These are phyloP conservation scores for Candida nanaspora DNA, from an alignment of 805 yeast species.

Conservation along the genomic window DNA sequence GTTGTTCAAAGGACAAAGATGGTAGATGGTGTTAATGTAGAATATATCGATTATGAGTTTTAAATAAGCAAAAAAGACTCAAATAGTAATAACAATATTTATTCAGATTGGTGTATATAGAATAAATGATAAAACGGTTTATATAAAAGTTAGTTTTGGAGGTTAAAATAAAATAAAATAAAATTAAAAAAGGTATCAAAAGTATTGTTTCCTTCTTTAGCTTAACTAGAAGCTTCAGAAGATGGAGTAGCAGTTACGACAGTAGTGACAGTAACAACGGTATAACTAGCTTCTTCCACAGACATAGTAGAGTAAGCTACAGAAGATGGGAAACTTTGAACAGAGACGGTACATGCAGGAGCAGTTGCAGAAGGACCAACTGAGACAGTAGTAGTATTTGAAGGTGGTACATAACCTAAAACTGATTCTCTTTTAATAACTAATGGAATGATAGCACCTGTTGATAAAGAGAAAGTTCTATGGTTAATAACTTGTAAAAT, in stretches of 20 bases:
- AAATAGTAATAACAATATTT: too few relatives aligned
- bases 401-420: slow-evolving; percentile 6
- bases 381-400: slow-evolving; percentile 1
- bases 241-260: not conserved
- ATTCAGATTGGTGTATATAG: too few relatives aligned
- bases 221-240: not conserved
- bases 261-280: slow-evolving; percentile 1
- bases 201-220: too few relatives aligned
- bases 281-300: not conserved
- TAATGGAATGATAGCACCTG: slow-evolving; percentile 54
- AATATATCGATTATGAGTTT: slow-evolving; percentile 38
- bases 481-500: slow-evolving; percentile 41
- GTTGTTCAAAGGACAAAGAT: slow-evolving; percentile 36
- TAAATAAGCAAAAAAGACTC: not conserved
- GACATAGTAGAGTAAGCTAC: slow-evolving; percentile 1
- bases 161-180: too few relatives aligned
- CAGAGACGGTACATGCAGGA: slow-evolving; percentile 3
- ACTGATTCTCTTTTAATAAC: slow-evolving; percentile 31
- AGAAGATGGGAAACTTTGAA: slow-evolving; percentile 1
- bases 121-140: too few relatives aligned
- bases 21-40: slow-evolving; percentile 39
- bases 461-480: slow-evolving; percentile 38
- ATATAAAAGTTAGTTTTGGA: too few relatives aligned
- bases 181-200: too few relatives aligned
- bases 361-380: slow-evolving; percentile 6